Conservation (phyloP, 2,329 filamentous ascomycete genomes). For the Drechmeria coniospora region DNA sequence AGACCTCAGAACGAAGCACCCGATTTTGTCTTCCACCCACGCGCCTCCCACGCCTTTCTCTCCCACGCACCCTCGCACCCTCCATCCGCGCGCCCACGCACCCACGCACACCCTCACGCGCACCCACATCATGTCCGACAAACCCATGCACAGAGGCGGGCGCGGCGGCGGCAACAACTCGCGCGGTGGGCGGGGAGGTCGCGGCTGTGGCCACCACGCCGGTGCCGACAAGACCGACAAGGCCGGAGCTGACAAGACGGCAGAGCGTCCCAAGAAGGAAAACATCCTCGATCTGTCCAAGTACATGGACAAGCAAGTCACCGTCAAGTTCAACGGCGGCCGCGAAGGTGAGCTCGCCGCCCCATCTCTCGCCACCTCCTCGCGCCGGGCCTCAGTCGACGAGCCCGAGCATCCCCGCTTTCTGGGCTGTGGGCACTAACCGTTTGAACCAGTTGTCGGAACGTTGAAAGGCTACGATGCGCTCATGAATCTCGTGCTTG, state of each 20-base stretch:
- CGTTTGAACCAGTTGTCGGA: too few relatives aligned
- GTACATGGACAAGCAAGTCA: constrained; percentile 94
- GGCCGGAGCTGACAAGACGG: constrained; percentile 30
- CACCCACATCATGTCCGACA: constrained; percentile 30
- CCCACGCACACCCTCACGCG: constrained; percentile 3
- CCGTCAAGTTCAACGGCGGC: constrained; percentile 92
- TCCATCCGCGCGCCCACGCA: too few relatives aligned
- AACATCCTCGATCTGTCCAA: constrained; percentile 91
- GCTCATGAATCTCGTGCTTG: constrained; percentile 92
- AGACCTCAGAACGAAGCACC: too few relatives aligned
- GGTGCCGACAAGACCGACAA: constrained; percentile 20
- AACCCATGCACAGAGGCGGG: constrained; percentile 31
- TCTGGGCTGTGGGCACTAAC: too few relatives aligned
- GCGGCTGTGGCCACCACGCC: constrained; percentile 26
- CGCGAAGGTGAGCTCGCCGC: constrained; percentile 70
- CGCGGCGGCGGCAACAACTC: constrained; percentile 23
- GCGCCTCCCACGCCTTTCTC: too few relatives aligned
- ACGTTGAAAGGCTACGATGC: constrained; percentile 92
- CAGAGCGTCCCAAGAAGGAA: constrained; percentile 88
- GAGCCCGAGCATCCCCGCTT: too few relatives aligned
- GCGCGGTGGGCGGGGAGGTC: constrained; percentile 25
- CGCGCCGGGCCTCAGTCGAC: too few relatives aligned
- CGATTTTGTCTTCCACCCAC: too few relatives aligned
- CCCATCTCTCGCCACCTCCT: too few relatives aligned
- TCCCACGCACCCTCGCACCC: too few relatives aligned